phyloP scores from a whole-genome alignment of 129 eudicot genomes.

The Kitagawia praeruptora region DNA sequence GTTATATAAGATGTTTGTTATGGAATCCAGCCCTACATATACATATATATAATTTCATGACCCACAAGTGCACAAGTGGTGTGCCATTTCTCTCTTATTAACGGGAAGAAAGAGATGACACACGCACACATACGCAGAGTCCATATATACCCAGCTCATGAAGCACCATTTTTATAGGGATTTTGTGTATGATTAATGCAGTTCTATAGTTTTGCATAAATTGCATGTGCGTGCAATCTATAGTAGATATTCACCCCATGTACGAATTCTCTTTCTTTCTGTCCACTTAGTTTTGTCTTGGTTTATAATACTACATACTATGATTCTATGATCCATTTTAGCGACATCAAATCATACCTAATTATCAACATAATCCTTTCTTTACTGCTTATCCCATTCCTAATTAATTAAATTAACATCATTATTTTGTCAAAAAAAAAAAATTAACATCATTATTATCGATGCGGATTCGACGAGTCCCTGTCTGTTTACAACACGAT shows the following conservation, averaged over 20 bases:
- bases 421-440: too few relatives aligned
- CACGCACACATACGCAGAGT: conserved; percentile 2
- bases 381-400: conserved; percentile 5
- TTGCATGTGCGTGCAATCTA: conserved; percentile 67
- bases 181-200: conserved; percentile 29
- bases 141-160: not conserved
- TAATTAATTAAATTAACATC: not conserved
- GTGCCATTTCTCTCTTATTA: not conserved
- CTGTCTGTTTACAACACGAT: not conserved
- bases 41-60: too few relatives aligned
- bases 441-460: not conserved
- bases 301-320: not conserved
- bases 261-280: conserved; percentile 1
- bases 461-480: not conserved
- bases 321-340: not conserved
- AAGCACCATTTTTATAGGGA: conserved; percentile 25
- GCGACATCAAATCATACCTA: conserved; percentile 28
- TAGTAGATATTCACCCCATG: conserved; percentile 40
- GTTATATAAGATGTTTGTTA: too few relatives aligned
- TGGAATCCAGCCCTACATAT: too few relatives aligned
- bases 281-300: conserved; percentile 26
- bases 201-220: conserved; percentile 23
- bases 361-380: conserved; percentile 27
- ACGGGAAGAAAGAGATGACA: conserved; percentile 2
- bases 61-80: too few relatives aligned